Evolutionary conservation across 768 basidiomycete genomes (phyloP), one percentile per base, ranked within the genome.

Genomic region (Trametopsis cervina): DNA sequence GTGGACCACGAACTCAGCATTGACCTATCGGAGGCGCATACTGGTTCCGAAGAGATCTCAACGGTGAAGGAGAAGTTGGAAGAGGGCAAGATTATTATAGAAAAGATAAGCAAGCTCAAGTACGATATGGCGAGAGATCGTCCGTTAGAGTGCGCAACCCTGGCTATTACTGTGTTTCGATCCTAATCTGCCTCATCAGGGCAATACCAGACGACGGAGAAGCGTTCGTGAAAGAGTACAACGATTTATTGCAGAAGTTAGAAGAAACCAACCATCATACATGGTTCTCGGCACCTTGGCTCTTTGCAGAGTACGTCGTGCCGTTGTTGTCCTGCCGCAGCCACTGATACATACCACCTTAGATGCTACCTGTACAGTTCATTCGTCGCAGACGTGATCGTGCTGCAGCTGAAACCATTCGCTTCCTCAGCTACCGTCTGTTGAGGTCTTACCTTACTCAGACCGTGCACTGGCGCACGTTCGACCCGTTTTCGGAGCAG

Each of bases 201-300:
- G 72, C 67, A 2, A 81, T 96, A 42, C 69, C 75, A n/a, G 67
- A 78, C 5, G 94, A 96, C 56, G 85, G 85, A 1, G 89, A 85
- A 40, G 61, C 78, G n/a, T 73, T 79, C 44, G 68, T 79, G 4
- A 72, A 78, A 0, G 66, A 73, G n/a, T 98, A 92, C 68, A 97
- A 99, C 55, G 57, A 67, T 0, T 84, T 91, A 53, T 70, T 99
- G 11, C 63, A 63, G 4, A 62, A 65, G 0, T 72, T 88, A 1
- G 67, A 68, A 0, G 63, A 69, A 22, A 61, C 70, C 1, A 62
- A 65, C 2, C 70, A 73, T 57, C 74, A 82, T 51, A 87, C 85
- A 0, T 99, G 95, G 95, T 92, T 90, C 61, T 86, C 79, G 6
- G 81, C 89, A 4, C 90, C 93, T 1, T 99, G 95, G 95, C 74